Evolutionary conservation across 2,329 filamentous ascomycete genomes (phyloP), one percentile per base, ranked within the genome.

Genomic region (Chaetomium strumarium): DNA sequence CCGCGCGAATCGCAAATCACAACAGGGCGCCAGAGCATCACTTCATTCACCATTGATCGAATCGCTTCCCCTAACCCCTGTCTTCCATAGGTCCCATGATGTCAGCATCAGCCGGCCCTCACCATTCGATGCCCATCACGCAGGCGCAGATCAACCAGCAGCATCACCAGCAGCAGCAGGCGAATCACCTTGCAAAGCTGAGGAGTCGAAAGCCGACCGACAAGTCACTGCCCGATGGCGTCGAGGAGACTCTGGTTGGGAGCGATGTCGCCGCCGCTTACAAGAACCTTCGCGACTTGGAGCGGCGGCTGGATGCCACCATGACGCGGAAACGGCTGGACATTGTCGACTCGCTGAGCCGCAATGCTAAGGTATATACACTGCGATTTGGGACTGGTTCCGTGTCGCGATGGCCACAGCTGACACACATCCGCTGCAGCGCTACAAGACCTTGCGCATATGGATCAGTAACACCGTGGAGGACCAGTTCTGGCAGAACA

Each of bases 381-480:
- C 24, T 24, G 24, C 8, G 20, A n/a, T 2, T 30, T 20, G 12
- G 5, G 24, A 30, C 10, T 12, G 20, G 24, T 17, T 5, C 7
- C 5, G 16, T 10, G 33, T n/a, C 17, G 9, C 14, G 19, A n/a
- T 11, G 17, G 19, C 55, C 5, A 29, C 17, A 43, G 44, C 57
- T 62, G 36, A 56, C 39, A 6, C 7, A 12, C 24, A 29, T 11
- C 11, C 30, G 14, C 6, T 47, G 19, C 51, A 89, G 80, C 82
- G 88, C 60, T 86, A 85, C 69, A 88, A 86, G 65, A 95, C 90
- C 2, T 76, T 99, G 69, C 86, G 92, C 57, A 81, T 99, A 58
- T 97, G 90, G 90, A 85, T 99, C 63, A 91, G 84, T 64, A 99
- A 99, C 70, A 96, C 90, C 1, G 90, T 86, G 33, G 90, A 96